Conservation (phyloP, 2,329 filamentous ascomycete species). For the Coniochaeta sp. region DNA sequence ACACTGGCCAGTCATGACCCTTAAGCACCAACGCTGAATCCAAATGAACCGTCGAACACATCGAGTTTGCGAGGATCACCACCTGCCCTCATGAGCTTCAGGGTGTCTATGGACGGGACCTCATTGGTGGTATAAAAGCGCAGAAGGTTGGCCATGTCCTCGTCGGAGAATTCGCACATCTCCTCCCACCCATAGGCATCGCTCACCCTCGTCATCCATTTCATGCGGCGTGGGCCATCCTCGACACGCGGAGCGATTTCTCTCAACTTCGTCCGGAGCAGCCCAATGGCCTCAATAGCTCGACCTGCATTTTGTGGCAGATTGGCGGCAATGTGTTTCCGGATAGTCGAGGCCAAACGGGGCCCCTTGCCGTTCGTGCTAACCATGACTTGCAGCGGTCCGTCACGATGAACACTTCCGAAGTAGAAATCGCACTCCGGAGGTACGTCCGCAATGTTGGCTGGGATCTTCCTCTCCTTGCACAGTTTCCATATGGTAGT, state of each 20-base stretch:
- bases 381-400: constrained; percentile 96
- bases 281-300: constrained; percentile 79
- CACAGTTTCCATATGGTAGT: constrained; percentile 89
- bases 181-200: constrained; percentile 81
- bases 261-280: constrained; percentile 70
- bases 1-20: neutral
- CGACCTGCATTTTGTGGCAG: constrained; percentile 75
- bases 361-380: constrained; percentile 97
- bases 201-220: constrained; percentile 91
- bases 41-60: constrained; percentile 52
- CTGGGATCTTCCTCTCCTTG: constrained; percentile 74
- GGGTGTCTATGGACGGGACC: constrained; percentile 46
- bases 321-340: constrained; percentile 69
- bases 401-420: constrained; percentile 89
- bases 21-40: constrained; percentile 44
- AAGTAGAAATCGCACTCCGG: constrained; percentile 99
- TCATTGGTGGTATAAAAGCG: constrained; percentile 58
- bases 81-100: constrained; percentile 46
- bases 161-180: constrained; percentile 71
- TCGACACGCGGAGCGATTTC: constrained; percentile 64
- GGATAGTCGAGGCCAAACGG: constrained; percentile 77
- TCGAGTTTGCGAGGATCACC: constrained; percentile 38
- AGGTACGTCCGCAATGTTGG: constrained; percentile 95
- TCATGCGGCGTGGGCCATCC: constrained; percentile 82
- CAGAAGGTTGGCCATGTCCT: constrained; percentile 79